Evolutionary conservation across 2,329 filamentous ascomycete species (phyloP), one percentile per base, ranked within the genome.

Genomic region (Alternaria gansuensis): DNA sequence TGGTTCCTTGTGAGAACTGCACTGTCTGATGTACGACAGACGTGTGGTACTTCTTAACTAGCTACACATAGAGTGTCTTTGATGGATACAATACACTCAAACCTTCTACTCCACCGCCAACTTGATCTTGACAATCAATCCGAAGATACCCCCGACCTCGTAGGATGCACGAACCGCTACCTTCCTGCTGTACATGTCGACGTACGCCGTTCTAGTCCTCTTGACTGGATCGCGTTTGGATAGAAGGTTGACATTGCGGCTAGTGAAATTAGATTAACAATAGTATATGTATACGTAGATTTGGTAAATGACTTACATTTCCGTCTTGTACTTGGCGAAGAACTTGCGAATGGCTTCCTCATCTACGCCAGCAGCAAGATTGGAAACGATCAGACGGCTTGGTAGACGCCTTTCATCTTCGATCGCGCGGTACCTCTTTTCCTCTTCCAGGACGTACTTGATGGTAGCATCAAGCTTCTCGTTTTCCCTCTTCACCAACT

Each of bases 281-380:
- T n/a, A 34, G 23, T 11, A 28, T 7, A 9, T 1, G 5, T 24
- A 17, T 7, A 5, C n/a, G 29, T 2, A 13, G 8, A 13, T 8
- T 1, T 2, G 4, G 13, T 5, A 7, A 13, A 11, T 5, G 4
- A 58, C 68, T 64, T 61, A 73, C 71, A 70, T 59, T 0, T 68
- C 48, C n/a, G 17, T 56, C 10, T 33, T 40, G 40, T 65, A 64
- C 6, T 61, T 45, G 21, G 24, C 37, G 59, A 75, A 68, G 17
- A 65, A 52, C 2, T 44, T 10, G 9, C 51, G 33, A 2, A 75
- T 23, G 11, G 69, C 68, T 8, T 67, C 50, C 29, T 49, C 50
- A 3, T 62, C 63, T 10, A 66, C 67, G 37, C 54, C 64, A 4
- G 69, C 69, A n/a, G 73, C 71, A 21, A 76, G 57, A 21, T 74